Percentiles rank a stretch among this genome's conserved stretches.
Evolutionary conservation across 148 eudicot species (phyloP).

Genomic region (Euryodendron excelsum): DNA sequence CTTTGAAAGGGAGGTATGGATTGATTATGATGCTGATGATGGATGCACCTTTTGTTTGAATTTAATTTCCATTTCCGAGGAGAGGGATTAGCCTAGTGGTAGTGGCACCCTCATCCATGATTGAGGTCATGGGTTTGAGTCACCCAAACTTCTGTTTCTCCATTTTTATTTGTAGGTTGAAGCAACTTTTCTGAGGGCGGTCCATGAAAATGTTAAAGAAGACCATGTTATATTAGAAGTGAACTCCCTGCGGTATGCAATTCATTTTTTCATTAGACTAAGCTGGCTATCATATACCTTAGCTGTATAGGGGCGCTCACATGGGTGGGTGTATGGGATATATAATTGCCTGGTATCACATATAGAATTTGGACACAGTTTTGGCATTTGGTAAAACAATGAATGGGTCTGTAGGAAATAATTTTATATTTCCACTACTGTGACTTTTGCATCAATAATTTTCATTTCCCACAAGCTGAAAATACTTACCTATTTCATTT

Average conservation of each 20-base stretch:
- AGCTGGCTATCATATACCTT: neutral
- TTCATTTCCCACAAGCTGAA: neutral
- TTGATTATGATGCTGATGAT: neutral
- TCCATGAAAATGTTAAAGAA: constrained; percentile 64
- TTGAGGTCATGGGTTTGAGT: too few species aligned
- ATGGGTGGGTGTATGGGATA: neutral
- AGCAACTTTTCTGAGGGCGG: constrained; percentile 89
- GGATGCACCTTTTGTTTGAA: constrained; percentile 7
- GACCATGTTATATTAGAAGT: constrained; percentile 84
- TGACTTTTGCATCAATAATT: neutral
- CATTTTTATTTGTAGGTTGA: constrained; percentile 54
- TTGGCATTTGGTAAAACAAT: too few species aligned
- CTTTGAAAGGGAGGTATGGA: constrained; percentile 84
- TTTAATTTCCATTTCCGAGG: constrained; percentile 12
- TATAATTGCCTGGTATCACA: neutral
- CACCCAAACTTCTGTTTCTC: too few species aligned
- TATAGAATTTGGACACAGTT: neutral
- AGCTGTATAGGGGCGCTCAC: neutral
- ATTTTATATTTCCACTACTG: too few species aligned
- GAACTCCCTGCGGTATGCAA: constrained; percentile 69
- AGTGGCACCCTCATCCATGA: too few species aligned
- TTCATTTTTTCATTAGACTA: neutral
- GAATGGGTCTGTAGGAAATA: too few species aligned
- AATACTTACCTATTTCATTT: neutral
- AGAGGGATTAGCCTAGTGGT: too few species aligned